Base-by-base conservation (phyloP, 2,329 filamentous ascomycete species). In the Diaporthe destruens region DNA sequence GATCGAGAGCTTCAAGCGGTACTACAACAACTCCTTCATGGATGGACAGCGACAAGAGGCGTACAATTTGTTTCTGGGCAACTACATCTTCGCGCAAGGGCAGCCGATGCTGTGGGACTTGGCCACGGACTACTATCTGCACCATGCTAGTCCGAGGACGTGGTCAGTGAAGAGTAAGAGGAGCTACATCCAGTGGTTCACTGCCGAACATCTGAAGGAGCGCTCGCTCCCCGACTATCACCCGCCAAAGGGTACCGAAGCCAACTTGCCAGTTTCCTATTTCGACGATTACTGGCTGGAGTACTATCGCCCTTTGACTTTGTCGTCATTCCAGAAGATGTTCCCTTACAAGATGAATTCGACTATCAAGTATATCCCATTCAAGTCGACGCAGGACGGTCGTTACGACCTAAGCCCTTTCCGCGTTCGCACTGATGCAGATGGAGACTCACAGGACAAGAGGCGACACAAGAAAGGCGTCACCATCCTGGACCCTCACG, bases 1-100 rank as follows among this genome's bases (percentile, higher is more conserved):
- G 96, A 95, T 99, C 29, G 96, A 99, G 83, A 98, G 94, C 81
- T 98, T 99, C 86, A 99, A 98, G 82, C 90, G 96, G 36, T 99
- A 98, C 81, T 99, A 99, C 82, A 98, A 98, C 84, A 99, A 99
- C 80, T 78, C 96, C 0, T 99, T 99, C 80, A 88, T 99, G 11
- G 96, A 99, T 81, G 95, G 93, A n/a, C 96, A 99, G 80, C 91
- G 96, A 42, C 96, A 99, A 82, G 96, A 99, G 82, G 96, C 96
- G 0, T 98, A 98, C 82, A 99, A 99, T 77, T 86, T 99, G 12
- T 99, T 99, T 79, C 88, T 99, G 1, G 96, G 96, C 8, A 98
- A 98, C 79, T 99, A 99, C 80, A 94, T 95, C 66, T 98, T 95
- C 80, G 84, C 89, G 0, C 91, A 94, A 75, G 95, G 94, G 0